phyloP scores from a whole-genome alignment of 1,139 yeast species.

The Zhuliangozyma blackwelliae region DNA sequence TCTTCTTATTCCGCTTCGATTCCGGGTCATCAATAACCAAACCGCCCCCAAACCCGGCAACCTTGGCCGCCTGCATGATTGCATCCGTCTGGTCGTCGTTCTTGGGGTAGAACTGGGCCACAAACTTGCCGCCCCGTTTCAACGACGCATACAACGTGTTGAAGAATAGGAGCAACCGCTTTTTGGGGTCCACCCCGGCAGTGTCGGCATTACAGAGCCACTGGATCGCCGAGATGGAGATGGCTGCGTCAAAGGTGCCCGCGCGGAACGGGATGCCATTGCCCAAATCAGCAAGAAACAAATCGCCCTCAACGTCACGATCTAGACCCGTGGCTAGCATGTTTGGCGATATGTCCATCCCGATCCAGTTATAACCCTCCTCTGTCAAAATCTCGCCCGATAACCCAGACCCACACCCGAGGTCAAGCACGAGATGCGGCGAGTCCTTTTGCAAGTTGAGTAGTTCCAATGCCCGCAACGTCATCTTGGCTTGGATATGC shows the following conservation, averaged over 20 bases:
- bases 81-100: conserved; percentile 79
- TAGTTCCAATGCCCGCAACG: conserved; percentile 85
- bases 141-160: conserved; percentile 82
- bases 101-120: conserved; percentile 94
- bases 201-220: conserved; percentile 98
- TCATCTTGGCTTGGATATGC: conserved; percentile 97
- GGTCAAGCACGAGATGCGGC: conserved; percentile 75
- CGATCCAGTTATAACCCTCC: conserved; percentile 93
- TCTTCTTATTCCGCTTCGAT: conserved; percentile 84
- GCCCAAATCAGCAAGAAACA: conserved; percentile 90
- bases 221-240: conserved; percentile 91
- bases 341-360: conserved; percentile 94
- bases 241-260: conserved; percentile 96
- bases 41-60: conserved; percentile 97
- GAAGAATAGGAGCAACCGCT: conserved; percentile 76
- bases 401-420: conserved; percentile 97
- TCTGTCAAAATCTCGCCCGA: conserved; percentile 92
- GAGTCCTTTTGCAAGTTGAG: conserved; percentile 61
- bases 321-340: conserved; percentile 95
- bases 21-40: conserved; percentile 91
- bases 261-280: conserved; percentile 92
- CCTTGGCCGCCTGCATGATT: conserved; percentile 80
- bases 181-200: conserved; percentile 78
- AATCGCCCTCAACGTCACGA: conserved; percentile 89
- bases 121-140: conserved; percentile 93